Evolutionary conservation across 2,329 filamentous ascomycete species (phyloP).

Genomic region (Penicillium sp.): DNA sequence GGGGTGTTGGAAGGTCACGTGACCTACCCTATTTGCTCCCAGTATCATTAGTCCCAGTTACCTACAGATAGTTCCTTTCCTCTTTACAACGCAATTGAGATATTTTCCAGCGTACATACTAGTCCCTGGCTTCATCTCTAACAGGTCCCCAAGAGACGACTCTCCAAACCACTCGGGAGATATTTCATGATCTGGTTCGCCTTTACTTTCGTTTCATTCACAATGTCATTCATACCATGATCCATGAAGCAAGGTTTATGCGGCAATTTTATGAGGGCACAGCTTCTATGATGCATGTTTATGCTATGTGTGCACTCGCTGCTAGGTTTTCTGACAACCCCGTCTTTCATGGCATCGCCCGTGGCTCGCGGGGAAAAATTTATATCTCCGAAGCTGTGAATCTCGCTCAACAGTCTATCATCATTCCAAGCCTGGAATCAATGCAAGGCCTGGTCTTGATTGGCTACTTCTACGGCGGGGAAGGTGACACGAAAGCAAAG

Average conservation of each 20-base stretch:
- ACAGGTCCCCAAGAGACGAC: not conserved
- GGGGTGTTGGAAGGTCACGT: too few relatives aligned
- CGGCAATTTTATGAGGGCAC: conserved; percentile 17
- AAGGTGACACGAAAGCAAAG: conserved; percentile 20
- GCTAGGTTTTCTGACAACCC: conserved; percentile 22
- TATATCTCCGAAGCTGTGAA: conserved; percentile 16
- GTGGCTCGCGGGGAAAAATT: conserved; percentile 16
- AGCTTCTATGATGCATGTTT: conserved; percentile 18
- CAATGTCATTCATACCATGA: conserved; percentile 26
- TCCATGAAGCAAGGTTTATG: conserved; percentile 23
- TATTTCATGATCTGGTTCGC: conserved; percentile 14
- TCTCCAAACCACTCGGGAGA: not conserved
- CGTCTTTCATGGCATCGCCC: not conserved
- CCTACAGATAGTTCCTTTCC: too few relatives aligned
- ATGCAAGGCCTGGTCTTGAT: conserved; percentile 20
- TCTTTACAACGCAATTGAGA: too few relatives aligned
- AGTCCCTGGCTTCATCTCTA: too few relatives aligned
- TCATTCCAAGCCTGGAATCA: conserved; percentile 20
- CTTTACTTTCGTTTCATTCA: conserved; percentile 27
- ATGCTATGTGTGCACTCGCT: conserved; percentile 25
- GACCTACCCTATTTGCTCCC: too few relatives aligned
- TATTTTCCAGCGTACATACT: too few relatives aligned
- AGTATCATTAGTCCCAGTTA: too few relatives aligned
- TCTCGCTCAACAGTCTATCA: conserved; percentile 14
- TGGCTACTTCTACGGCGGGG: conserved; percentile 22